Base-by-base conservation (phyloP, 352 stramenopile species). In the Aphanomyces invadans region DNA sequence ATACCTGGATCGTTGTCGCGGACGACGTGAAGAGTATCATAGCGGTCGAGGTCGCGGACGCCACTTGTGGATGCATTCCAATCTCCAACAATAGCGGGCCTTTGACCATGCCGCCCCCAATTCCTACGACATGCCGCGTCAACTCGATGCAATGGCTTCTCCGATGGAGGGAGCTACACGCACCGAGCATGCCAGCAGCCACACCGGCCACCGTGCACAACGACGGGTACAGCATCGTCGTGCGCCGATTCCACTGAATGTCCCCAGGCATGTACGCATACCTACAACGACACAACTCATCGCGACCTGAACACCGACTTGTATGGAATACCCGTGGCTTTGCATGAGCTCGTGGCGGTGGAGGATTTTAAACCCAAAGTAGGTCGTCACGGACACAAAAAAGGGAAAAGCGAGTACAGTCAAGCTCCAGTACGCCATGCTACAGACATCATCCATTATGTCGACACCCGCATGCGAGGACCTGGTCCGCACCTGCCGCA, bases 191-290 rank as follows among this genome's bases (percentile, higher is more conserved):
- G 25, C 85, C 85, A 5, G 85, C 85, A 51, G 85, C 85, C 0
- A 91, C 69, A 3, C 85, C 85, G 15, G 85, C 85, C 5, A 78
- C 74, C 54, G 81, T 89, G 49, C 85, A 93, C 0, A 93, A 36
- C 29, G 76, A 74, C 5, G 85, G 85, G 68, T 90, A 91, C 71
- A 85, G 84, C 48, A 98, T 68, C 0, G 96, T 95, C 4, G 89
- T 80, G n/a, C 81, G 72, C 31, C 77, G 78, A 68, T 94, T 86
- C 96, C 96, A 99, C 62, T 95, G 66, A 63, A 99, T 94, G 73
- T 99, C 96, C 17, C 95, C 96, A 68, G 97, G 87, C n/a, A 89
- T 73, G 72, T 98, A 98, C n/a, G 87, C 74, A 71, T 97, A 98
- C 9, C 83, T 45, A 38, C 66, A 25, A 7, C 36, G 7, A 42